Percentiles rank a stretch among this genome's conserved stretches.
Conservation (phyloP, 2,329 filamentous ascomycete genomes). For the Coniella lustricola region DNA sequence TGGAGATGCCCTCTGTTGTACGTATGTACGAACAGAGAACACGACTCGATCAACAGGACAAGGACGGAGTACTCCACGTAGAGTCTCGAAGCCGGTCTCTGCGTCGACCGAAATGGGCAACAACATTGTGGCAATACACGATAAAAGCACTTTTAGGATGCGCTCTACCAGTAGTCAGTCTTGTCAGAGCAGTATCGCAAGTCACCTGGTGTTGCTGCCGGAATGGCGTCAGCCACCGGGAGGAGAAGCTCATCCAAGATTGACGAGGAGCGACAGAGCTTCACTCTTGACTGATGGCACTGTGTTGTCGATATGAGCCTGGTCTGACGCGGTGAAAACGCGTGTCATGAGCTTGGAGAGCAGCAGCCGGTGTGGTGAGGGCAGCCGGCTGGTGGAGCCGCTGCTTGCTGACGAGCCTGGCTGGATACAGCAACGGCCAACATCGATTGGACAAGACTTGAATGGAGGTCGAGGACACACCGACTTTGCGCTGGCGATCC, state of each 20-base stretch:
- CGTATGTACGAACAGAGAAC: no score
- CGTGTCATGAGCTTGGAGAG: conserved; percentile 4
- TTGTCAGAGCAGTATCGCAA: no score
- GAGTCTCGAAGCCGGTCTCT: no score
- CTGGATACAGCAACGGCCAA: conserved; percentile 3
- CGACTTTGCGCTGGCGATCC: conserved; percentile 17
- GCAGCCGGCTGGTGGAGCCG: conserved; percentile 9
- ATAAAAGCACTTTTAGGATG: no score
- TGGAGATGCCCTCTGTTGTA: no score
- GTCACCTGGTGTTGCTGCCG: no score
- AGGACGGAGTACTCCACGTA: no score
- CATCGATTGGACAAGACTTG: conserved; percentile 9
- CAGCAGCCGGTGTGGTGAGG: conserved; percentile 4
- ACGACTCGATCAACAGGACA: no score
- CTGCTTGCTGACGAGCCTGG: conserved; percentile 4
- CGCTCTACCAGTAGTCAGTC: no score
- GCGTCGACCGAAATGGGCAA: no score
- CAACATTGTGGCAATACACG: no score
- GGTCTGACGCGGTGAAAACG: conserved; percentile 12
- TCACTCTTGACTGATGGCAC: not conserved
- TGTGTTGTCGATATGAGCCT: conserved; percentile 4
- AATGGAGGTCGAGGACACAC: conserved; percentile 13
- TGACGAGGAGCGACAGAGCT: not conserved
- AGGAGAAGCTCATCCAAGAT: not conserved
- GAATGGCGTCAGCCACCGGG: not conserved